Conservation (phyloP, 1,139 yeast genomes). For the Diutina scorzettiae region DNA sequence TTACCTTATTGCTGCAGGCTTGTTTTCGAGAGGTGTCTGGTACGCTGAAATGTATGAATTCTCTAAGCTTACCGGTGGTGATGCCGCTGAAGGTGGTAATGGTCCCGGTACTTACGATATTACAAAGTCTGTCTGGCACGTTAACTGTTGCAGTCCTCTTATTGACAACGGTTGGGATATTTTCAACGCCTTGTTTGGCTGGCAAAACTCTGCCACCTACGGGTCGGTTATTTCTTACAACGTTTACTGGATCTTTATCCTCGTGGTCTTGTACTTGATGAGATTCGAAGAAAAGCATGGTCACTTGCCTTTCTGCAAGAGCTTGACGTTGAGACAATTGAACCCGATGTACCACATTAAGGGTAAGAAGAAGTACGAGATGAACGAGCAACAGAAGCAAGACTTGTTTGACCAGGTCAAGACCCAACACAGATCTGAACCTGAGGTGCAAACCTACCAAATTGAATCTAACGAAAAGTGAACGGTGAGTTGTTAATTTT, state of each 20-base stretch:
- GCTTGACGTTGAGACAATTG: slow-evolving; percentile 39
- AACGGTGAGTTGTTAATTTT: neutral
- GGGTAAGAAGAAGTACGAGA: slow-evolving; percentile 51
- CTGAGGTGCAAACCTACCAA: slow-evolving; percentile 6
- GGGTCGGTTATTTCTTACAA: slow-evolving; percentile 80
- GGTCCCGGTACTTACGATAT: slow-evolving; percentile 91
- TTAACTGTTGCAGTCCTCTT: slow-evolving; percentile 88
- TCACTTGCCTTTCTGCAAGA: slow-evolving; percentile 48
- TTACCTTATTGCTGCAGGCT: slow-evolving; percentile 78
- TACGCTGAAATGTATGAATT: slow-evolving; percentile 58
- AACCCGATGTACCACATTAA: slow-evolving; percentile 67
- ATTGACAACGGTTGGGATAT: slow-evolving; percentile 88
- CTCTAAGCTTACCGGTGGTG: slow-evolving; percentile 65
- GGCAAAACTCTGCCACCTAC: slow-evolving; percentile 88
- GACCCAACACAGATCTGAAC: slow-evolving; percentile 17
- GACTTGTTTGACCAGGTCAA: slow-evolving; percentile 37
- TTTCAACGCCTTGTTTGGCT: slow-evolving; percentile 75
- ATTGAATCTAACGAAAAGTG: neutral
- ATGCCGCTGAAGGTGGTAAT: slow-evolving; percentile 77
- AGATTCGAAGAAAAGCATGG: slow-evolving; percentile 59
- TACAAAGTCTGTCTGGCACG: slow-evolving; percentile 73
- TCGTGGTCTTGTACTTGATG: slow-evolving; percentile 45
- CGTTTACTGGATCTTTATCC: slow-evolving; percentile 64
- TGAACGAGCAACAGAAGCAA: slow-evolving; percentile 40
- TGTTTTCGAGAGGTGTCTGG: slow-evolving; percentile 88